Conservation (phyloP, 179 eudicot species). For the Nepenthes alata region DNA sequence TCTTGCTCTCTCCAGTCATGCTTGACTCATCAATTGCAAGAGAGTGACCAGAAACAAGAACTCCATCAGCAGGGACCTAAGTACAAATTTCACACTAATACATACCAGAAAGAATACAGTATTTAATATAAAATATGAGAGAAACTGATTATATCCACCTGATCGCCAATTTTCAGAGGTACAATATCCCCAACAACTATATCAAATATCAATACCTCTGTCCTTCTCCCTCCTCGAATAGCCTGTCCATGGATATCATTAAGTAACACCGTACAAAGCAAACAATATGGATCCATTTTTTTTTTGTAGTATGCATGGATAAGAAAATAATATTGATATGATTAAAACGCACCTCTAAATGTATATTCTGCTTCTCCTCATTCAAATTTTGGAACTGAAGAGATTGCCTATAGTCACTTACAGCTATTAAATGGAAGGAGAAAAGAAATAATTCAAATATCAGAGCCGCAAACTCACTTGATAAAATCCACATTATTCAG, state of each 20-base stretch:
- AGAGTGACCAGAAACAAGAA: conserved; percentile 67
- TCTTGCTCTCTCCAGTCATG: conserved; percentile 98
- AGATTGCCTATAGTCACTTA: conserved; percentile 81
- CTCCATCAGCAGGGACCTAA: conserved; percentile 93
- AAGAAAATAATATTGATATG: background rate
- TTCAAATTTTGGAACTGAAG: conserved; percentile 79
- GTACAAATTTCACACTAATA: background rate
- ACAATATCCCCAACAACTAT: conserved; percentile 88
- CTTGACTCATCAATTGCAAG: conserved; percentile 92
- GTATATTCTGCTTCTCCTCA: conserved; percentile 88
- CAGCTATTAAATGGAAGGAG: conserved; percentile 32
- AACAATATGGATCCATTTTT: no score
- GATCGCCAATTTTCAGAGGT: conserved; percentile 89
- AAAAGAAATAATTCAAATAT: background rate
- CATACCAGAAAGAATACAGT: background rate
- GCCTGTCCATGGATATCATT: conserved; percentile 31
- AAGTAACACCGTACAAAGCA: background rate
- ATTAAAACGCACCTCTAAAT: conserved; percentile 51
- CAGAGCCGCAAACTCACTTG: no score
- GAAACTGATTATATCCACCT: conserved; percentile 29
- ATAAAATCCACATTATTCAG: no score
- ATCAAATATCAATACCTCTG: conserved; percentile 71
- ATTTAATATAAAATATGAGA: background rate
- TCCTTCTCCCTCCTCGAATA: conserved; percentile 69
- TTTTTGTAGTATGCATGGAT: no score